Evolutionary conservation across 1,284 basidiomycete genomes (phyloP).

Genomic region (Apiotrichum veenhuisii): DNA sequence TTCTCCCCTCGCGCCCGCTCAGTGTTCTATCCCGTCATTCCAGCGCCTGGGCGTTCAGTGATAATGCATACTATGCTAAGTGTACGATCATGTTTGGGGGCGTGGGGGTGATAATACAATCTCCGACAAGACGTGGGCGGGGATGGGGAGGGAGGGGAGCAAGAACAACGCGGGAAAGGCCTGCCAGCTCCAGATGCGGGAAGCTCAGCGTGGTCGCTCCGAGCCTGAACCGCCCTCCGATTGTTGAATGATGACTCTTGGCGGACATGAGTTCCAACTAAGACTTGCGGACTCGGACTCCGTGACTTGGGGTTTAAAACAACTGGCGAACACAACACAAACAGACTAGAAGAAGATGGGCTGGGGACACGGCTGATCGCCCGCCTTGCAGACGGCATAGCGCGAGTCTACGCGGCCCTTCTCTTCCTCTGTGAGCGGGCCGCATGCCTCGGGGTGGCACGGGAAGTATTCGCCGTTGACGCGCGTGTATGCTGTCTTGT

Average conservation of each 20-base stretch:
- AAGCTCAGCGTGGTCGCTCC: no score
- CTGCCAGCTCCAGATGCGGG: no score
- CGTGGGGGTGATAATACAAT: neutral
- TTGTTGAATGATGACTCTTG: no score
- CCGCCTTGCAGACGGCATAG: conserved; percentile 28
- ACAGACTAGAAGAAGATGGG: conserved; percentile 39
- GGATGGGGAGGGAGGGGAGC: neutral
- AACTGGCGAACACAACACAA: no score
- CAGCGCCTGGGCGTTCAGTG: neutral
- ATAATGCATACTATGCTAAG: conserved; percentile 4
- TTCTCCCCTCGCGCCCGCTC: no score
- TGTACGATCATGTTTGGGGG: neutral
- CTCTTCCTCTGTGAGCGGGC: conserved; percentile 44
- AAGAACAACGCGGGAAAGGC: no score
- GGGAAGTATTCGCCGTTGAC: conserved; percentile 42
- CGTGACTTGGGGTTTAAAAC: neutral
- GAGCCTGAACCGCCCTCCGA: no score
- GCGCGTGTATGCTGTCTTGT: conserved; percentile 44
- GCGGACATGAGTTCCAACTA: no score
- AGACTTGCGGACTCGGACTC: neutral
- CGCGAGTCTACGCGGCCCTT: conserved; percentile 40
- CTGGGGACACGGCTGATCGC: conserved; percentile 34
- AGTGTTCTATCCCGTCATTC: no score
- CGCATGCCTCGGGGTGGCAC: conserved; percentile 43
- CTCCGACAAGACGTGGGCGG: no score